Conservation (phyloP, 257 asterid species). For the Ligustrum vulgare region DNA sequence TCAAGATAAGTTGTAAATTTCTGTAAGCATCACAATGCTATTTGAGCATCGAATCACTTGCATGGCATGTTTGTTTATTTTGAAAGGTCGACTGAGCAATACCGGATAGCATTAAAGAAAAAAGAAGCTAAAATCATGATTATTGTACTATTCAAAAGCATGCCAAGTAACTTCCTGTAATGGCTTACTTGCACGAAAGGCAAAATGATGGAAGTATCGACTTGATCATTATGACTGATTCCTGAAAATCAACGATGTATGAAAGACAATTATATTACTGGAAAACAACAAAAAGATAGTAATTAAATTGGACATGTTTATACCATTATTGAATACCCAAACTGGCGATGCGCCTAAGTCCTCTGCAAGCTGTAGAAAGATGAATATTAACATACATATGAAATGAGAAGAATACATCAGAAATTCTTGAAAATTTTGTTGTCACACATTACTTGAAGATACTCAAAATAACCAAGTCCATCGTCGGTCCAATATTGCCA, state of each 20-base stretch:
- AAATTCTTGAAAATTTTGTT: neutral
- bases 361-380: conserved; percentile 79
- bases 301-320: neutral
- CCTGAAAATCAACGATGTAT: conserved; percentile 38
- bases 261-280: neutral
- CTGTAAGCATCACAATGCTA: neutral
- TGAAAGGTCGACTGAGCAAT: neutral
- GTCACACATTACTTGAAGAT: conserved; percentile 59
- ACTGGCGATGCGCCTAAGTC: conserved; percentile 83
- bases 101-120: neutral
- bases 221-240: conserved; percentile 80
- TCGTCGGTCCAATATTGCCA: conserved; percentile 99
- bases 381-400: neutral
- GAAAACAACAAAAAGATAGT: neutral
- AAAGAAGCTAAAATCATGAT: neutral
- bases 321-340: conserved; percentile 97
- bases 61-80: neutral
- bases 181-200: conserved; percentile 79
- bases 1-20: neutral
- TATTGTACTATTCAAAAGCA: neutral
- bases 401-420: conserved; percentile 11
- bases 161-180: neutral
- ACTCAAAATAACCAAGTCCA: conserved; percentile 87
- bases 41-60: neutral
- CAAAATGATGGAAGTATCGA: conserved; percentile 50